Percentiles rank a stretch among this genome's conserved stretches.
Evolutionary conservation across 768 basidiomycete species (phyloP).

Genomic region (Mycena metata): DNA sequence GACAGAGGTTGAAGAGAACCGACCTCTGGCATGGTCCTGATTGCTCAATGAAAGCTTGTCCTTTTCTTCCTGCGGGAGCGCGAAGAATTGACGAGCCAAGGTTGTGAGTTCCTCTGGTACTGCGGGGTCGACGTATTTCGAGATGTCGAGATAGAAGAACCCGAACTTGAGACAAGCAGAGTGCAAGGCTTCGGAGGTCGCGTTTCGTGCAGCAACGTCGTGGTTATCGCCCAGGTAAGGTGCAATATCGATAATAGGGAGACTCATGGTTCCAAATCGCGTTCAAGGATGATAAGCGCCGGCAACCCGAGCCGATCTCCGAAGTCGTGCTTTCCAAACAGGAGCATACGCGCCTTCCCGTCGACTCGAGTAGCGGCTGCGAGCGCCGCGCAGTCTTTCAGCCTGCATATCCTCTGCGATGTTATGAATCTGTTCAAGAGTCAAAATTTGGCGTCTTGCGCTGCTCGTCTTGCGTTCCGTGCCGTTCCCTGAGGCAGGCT

Average conservation of each 20-base stretch:
- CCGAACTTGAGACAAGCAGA: slow-evolving; percentile 82
- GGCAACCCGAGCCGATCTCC: too few species aligned
- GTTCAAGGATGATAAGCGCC: too few species aligned
- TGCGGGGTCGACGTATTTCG: slow-evolving; percentile 63
- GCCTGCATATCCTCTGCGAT: too few species aligned
- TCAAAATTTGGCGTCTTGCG: too few species aligned
- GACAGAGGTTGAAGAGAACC: not conserved
- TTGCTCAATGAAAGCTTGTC: slow-evolving; percentile 76
- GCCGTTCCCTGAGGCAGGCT: too few species aligned
- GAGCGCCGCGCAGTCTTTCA: too few species aligned
- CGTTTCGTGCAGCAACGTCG: slow-evolving; percentile 54
- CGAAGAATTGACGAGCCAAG: slow-evolving; percentile 82
- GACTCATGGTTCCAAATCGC: slow-evolving; percentile 35
- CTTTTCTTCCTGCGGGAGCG: slow-evolving; percentile 81
- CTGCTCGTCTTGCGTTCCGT: too few species aligned
- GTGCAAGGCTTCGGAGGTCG: slow-evolving; percentile 72
- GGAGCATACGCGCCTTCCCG: too few species aligned
- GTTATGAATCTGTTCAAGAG: too few species aligned
- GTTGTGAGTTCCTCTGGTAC: slow-evolving; percentile 76
- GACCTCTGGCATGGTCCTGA: slow-evolving; percentile 85
- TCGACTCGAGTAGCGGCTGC: too few species aligned
- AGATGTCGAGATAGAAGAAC: slow-evolving; percentile 90
- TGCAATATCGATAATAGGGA: slow-evolving; percentile 82
- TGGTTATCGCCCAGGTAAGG: slow-evolving; percentile 66
- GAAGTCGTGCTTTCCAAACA: too few species aligned